phyloP scores from a whole-genome alignment of 176 grass and related monocot species.

The Carex parvula region DNA sequence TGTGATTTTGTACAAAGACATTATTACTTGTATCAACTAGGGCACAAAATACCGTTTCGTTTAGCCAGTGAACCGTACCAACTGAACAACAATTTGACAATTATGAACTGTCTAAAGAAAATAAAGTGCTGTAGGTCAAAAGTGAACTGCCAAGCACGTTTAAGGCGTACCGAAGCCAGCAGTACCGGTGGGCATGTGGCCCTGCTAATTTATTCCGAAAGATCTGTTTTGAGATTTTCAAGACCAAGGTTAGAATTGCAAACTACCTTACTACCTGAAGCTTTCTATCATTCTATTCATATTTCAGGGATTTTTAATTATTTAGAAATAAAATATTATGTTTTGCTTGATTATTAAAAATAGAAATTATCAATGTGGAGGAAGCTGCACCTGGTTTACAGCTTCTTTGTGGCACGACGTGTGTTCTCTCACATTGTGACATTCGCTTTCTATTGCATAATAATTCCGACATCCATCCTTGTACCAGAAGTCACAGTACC shows the following conservation, averaged over 20 bases:
- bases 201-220: constrained; percentile 77
- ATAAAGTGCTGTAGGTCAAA: constrained; percentile 44
- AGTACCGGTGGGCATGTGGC: constrained; percentile 80
- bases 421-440: constrained; percentile 62
- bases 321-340: too few relatives aligned
- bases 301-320: too few relatives aligned
- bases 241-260: constrained; percentile 47
- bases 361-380: constrained; percentile 89
- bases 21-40: not conserved
- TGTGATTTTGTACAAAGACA: not conserved
- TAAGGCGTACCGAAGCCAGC: constrained; percentile 78
- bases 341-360: constrained; percentile 11
- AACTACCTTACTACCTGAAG: not conserved
- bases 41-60: not conserved
- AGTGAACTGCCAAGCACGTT: constrained; percentile 88
- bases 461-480: constrained; percentile 67
- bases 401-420: constrained; percentile 76
- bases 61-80: not conserved
- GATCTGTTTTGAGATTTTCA: constrained; percentile 67
- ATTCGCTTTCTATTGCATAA: constrained; percentile 68
- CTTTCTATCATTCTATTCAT: not conserved
- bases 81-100: not conserved
- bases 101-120: not conserved
- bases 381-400: constrained; percentile 87
- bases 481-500: constrained; percentile 75